phyloP scores from a whole-genome alignment of 345 rosid species.

The Hibiscus syriacus region DNA sequence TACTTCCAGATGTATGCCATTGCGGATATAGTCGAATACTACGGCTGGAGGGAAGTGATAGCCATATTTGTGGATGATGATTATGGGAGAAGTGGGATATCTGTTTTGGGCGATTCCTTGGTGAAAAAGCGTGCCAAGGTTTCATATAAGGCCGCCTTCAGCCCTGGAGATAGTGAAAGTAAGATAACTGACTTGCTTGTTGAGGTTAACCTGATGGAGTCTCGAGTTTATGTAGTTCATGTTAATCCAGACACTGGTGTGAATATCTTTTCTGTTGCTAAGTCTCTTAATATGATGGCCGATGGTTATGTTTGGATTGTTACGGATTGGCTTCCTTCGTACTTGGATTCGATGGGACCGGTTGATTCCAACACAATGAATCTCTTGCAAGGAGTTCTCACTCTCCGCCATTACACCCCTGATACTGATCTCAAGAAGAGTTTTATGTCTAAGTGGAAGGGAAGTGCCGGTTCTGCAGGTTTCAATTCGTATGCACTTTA shows the following conservation, averaged over 20 bases:
- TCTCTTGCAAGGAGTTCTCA: constrained; percentile 85
- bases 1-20: constrained; percentile 78
- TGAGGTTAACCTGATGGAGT: constrained; percentile 61
- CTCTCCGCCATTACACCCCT: constrained; percentile 72
- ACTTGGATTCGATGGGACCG: constrained; percentile 55
- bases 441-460: constrained; percentile 44
- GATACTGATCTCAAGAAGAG: constrained; percentile 45
- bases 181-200: constrained; percentile 45
- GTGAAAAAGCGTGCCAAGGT: constrained; percentile 65
- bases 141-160: constrained; percentile 64
- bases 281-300: constrained; percentile 58
- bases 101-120: constrained; percentile 67
- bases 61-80: constrained; percentile 87
- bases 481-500: constrained; percentile 73
- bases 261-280: constrained; percentile 57
- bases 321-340: constrained; percentile 87
- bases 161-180: constrained; percentile 40
- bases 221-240: constrained; percentile 84
- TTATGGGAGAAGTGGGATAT: constrained; percentile 72
- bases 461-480: constrained; percentile 21
- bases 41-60: constrained; percentile 71
- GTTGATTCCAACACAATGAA: constrained; percentile 35
- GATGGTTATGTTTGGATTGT: constrained; percentile 88
- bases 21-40: constrained; percentile 56
- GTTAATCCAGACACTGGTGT: constrained; percentile 84